Base-by-base conservation (phyloP, 345 rosid species). In the Gossypium bickii region DNA sequence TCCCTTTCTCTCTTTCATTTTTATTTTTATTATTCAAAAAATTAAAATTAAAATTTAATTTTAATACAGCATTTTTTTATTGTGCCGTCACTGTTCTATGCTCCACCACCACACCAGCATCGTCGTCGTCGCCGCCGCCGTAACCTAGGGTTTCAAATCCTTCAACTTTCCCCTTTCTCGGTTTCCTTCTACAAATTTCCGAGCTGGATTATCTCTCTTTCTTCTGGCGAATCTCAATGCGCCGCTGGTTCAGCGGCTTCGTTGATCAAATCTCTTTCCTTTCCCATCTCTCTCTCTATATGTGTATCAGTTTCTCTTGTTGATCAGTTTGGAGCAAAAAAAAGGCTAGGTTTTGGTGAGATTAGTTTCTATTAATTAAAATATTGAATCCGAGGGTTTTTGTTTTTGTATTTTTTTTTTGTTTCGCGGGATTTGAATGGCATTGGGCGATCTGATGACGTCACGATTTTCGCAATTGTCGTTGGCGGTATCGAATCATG, bases 181-280 rank as follows among this genome's bases (percentile, higher is more conserved):
- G 18, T 63, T 20, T 68, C 57, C 55, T 75, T 70, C 80, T 67
- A 67, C 56, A 78, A 72, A 55, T 63, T 79, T 68, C 60, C 83
- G 93, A 91, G 94, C 96, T 92, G 97, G 97, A 89, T 89, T 89
- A 87, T 80, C 85, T 86, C 83, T 81, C 80, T 56, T 80, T 78
- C 76, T 77, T 86, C 80, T 48, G 78, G 75, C 78, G 87, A 78
- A 84, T 89, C 89, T 86, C 88, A 53, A 85, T 84, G 90, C 87
- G 98, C 97, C 93, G 97, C 90, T 94, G 95, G 90, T 85, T 84
- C 84, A 87, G 95, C 87, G 97, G 97, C 88, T 91, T 89, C 72
- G 92, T 92, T 84, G 97, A 92, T 91, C 90, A 82, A 85, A 48
- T 43, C 11, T 24, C 44, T 29, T 4, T 20, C 12, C 22, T 24